phyloP scores from a whole-genome alignment of 495 filamentous ascomycete species.

The Podospora pseudopauciseta region DNA sequence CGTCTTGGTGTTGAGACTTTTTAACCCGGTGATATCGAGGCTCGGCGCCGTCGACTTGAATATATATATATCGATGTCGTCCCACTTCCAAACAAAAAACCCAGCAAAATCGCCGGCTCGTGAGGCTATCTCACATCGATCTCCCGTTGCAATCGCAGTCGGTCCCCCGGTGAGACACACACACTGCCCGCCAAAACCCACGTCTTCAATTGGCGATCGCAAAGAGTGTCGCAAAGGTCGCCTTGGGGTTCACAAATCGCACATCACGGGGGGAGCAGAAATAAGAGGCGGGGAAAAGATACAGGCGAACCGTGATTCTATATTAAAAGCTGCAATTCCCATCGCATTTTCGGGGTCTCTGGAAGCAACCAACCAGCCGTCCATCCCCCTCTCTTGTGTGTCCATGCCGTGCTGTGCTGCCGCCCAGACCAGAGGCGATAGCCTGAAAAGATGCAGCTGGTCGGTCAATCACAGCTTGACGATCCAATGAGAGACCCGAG shows the following conservation, averaged over 20 bases:
- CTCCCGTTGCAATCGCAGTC: not conserved
- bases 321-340: not conserved
- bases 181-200: not conserved
- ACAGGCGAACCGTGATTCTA: not conserved
- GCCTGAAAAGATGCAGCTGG: slow-evolving; percentile 30
- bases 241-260: not conserved
- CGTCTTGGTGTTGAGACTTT: not conserved
- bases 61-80: not conserved
- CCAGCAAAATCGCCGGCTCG: not conserved
- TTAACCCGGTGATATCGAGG: not conserved
- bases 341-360: not conserved
- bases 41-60: not conserved
- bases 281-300: not conserved
- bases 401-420: slow-evolving; percentile 11
- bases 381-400: not conserved
- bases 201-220: not conserved
- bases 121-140: not conserved
- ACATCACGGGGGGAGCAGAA: not conserved
- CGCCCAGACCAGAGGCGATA: slow-evolving; percentile 27
- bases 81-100: not conserved
- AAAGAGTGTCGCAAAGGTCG: not conserved
- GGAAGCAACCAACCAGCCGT: not conserved
- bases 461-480: slow-evolving; percentile 27
- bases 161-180: not conserved
- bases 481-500: slow-evolving; percentile 28